Base-by-base conservation (phyloP, 768 basidiomycete species). In the Pisolithus tinctorius region DNA sequence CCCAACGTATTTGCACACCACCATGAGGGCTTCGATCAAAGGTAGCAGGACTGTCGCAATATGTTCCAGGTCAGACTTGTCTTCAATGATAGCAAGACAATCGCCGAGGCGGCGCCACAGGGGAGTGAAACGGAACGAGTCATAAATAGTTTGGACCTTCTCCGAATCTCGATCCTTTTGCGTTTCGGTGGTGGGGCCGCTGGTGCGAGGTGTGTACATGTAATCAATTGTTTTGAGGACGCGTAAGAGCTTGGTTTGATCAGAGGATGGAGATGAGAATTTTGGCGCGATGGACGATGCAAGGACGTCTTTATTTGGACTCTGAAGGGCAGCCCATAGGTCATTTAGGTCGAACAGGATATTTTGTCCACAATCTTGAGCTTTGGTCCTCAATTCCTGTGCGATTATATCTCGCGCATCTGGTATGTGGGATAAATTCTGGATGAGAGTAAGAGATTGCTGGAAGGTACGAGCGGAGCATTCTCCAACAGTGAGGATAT, bases 221-320 rank as follows among this genome's bases (percentile, higher is more conserved):
- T 94, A 95, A 65, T 98, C 96, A 62, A 99, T 88, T 9, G 95
- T 96, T 72, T 98, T 99, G 57, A 99, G 75, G 13, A 99, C 86
- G 11, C 96, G 80, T 6, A 99, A 76, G 4, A 99, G 80, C 69
- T 96, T 96, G n/a, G 96, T 93, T 73, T 99, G 96, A 40, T 84
- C 82, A 0, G 94, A 94, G 1, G 94, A 94, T 2, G 94, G 85
- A 1, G 93, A 83, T 1, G 95, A 95, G 72, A 99, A 98, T 60
- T 87, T 91, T 42, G 87, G 81, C 6, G 95, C 84, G 6, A 89
- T 81, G 4, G 84, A 77, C 41, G 80, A 82, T 14, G 84, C 74
- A 23, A 82, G 69, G 13, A 78, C 71, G 48, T 83, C 83, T 20
- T 72, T 76, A 45, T 75, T 69, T 11, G 80, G 73, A 6, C 71